A percentile compares a stretch with the other conserved stretches of the same genome.
Evolutionary conservation across 225 moss, liverwort and hornwort species (phyloP).

Genomic region (Takakia lepidozioides): DNA sequence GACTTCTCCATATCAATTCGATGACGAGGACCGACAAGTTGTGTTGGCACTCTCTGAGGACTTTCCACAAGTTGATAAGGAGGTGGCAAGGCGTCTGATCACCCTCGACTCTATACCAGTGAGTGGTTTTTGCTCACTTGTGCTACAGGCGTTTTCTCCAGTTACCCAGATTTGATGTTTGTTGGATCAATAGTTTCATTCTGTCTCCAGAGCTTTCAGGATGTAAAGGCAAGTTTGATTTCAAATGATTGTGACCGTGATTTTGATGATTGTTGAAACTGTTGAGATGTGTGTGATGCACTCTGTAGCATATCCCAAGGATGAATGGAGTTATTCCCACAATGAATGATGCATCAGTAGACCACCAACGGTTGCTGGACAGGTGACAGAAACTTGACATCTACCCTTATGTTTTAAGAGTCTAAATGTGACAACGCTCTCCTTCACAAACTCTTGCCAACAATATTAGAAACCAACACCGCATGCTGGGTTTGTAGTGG

Average conservation of each 20-base stretch:
- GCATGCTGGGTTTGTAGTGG: too few relatives aligned
- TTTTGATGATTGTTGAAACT: too few relatives aligned
- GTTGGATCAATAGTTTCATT: too few relatives aligned
- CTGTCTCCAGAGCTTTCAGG: too few relatives aligned
- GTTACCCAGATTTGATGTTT: background rate
- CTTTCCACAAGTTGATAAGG: conserved; percentile 64
- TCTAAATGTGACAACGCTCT: too few relatives aligned
- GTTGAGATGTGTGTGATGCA: too few relatives aligned
- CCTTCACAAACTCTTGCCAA: too few relatives aligned
- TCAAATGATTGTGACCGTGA: too few relatives aligned
- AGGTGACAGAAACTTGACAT: conserved; percentile 66
- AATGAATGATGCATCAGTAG: conserved; percentile 66
- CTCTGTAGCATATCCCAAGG: conserved; percentile 68
- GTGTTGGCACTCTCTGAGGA: conserved; percentile 72
- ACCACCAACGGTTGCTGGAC: conserved; percentile 77
- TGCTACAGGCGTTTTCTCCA: background rate
- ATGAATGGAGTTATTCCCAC: conserved; percentile 77
- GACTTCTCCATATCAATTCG: conserved; percentile 20
- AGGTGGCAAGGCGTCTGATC: conserved; percentile 84
- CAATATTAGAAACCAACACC: too few relatives aligned
- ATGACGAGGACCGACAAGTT: conserved; percentile 70
- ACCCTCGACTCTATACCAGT: conserved; percentile 90
- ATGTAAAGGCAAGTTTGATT: too few relatives aligned
- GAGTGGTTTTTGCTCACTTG: too few relatives aligned
- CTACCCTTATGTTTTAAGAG: too few relatives aligned